phyloP scores from a whole-genome alignment of 352 stramenopile species.

The Phytophthora agathidicida region DNA sequence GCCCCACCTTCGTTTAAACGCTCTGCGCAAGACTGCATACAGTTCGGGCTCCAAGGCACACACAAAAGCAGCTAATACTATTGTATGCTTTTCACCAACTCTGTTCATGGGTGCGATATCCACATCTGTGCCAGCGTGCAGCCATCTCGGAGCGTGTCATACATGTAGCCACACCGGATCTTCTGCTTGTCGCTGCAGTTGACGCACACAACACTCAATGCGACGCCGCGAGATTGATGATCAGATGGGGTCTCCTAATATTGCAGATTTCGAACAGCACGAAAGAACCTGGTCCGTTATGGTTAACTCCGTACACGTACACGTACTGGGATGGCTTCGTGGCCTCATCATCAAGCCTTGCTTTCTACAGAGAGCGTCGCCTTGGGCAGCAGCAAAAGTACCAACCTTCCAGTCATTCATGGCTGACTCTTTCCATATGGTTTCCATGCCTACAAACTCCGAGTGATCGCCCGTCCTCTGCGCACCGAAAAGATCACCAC shows the following conservation, averaged over 20 bases:
- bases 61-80: too few species aligned
- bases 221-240: slow-evolving; percentile 3
- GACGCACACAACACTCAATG: slow-evolving; percentile 7
- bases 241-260: slow-evolving; percentile 6
- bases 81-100: too few species aligned
- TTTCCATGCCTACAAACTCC: not conserved
- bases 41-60: too few species aligned
- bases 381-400: not conserved
- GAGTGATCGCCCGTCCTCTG: slow-evolving; percentile 1
- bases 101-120: too few species aligned
- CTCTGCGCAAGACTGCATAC: not conserved
- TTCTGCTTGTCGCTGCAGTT: slow-evolving; percentile 5
- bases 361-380: not conserved
- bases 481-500: slow-evolving; percentile 5
- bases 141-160: too few species aligned
- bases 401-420: not conserved
- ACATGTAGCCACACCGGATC: too few species aligned
- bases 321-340: too few species aligned
- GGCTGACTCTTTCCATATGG: slow-evolving; percentile 14
- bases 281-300: not conserved
- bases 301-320: too few species aligned
- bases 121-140: too few species aligned
- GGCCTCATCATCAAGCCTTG: not conserved
- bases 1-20: not conserved
- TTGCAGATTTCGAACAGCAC: slow-evolving; percentile 5